Evolutionary conservation across 2,329 filamentous ascomycete genomes (phyloP), one percentile per base, ranked within the genome.

Genomic region (Zalaria obscura): DNA sequence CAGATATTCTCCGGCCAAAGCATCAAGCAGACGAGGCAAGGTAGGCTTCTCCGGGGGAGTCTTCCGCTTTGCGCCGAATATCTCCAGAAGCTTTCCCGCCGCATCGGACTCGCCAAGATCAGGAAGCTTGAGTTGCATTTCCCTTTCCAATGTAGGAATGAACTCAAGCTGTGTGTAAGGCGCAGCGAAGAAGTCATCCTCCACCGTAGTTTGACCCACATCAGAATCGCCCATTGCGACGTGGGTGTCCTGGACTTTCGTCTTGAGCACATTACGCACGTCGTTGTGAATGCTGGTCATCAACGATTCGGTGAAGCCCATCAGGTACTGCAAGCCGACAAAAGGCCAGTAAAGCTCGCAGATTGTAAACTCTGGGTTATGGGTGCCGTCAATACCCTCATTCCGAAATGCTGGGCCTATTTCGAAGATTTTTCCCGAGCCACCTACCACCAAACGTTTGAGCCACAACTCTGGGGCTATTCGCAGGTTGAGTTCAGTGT

Each of bases 261-360:
- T 29, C 5, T 59, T 48, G 29, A 47, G 8, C 49, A 56, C 10
- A 48, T 50, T 41, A 51, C 61, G 46, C 54, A 57, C 4, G 43
- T 55, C 18, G 7, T 60, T 52, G 6, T 75, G 72, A 10, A 88
- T 66, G 11, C 72, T 69, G 29, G 58, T 65, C 28, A 95, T 62
- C 38, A 96, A 62, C 9, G 70, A 65, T 58, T 91, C 83, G 1
- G 89, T 96, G 56, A 78, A 75, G 18, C 61, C 57, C 55, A 93
- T 87, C 39, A 96, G 66, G 35, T 83, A 75, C 31, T 78, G 66
- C 0, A 95, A 71, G 48, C 80, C 83, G 45, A 81, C 78, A 54
- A 88, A 93, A 3, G 88, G 80, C 46, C 83, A 80, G 63, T 98
- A 98, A 64, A 94, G 96, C 63, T 98, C 91, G 67, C 89, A 96